Conservation (phyloP, 2,329 filamentous ascomycete species). For the Xylariaceae sp. region DNA sequence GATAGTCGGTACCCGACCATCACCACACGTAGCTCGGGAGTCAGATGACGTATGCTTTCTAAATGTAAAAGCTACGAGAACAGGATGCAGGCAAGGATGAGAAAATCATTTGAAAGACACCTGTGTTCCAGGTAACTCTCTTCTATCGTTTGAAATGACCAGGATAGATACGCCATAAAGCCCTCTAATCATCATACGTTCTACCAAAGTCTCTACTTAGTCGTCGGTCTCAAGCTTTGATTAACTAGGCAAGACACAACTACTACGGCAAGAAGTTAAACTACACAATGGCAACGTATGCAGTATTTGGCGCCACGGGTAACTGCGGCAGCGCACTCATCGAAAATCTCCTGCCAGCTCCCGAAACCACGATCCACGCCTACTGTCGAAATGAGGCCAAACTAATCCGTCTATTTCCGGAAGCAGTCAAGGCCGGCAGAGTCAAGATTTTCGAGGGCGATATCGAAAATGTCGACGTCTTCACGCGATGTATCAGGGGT, state of each 20-base stretch:
- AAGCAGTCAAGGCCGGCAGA: slow-evolving; percentile 38
- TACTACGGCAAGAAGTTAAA: neutral
- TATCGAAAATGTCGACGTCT: slow-evolving; percentile 46
- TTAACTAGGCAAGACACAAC: neutral
- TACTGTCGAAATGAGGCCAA: slow-evolving; percentile 53
- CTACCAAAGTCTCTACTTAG: too few species aligned
- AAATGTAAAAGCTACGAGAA: too few species aligned
- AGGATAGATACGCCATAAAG: too few species aligned
- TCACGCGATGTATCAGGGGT: slow-evolving; percentile 45
- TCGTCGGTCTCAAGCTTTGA: neutral
- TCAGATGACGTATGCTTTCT: too few species aligned
- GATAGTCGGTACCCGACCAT: too few species aligned
- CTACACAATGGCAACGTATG: slow-evolving; percentile 40
- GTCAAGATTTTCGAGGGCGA: slow-evolving; percentile 50
- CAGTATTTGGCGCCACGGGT: slow-evolving; percentile 50
- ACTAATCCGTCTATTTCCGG: slow-evolving; percentile 44
- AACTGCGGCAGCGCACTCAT: slow-evolving; percentile 52
- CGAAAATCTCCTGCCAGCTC: slow-evolving; percentile 43
- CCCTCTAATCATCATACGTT: too few species aligned
- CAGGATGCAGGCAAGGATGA: too few species aligned
- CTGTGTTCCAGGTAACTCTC: too few species aligned
- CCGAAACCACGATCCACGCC: slow-evolving; percentile 44
- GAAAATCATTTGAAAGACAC: too few species aligned
- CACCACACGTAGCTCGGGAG: too few species aligned
- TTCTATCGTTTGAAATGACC: too few species aligned